Evolutionary conservation across 495 filamentous ascomycete species (phyloP).

Genomic region (Diplogelasinospora grovesii): DNA sequence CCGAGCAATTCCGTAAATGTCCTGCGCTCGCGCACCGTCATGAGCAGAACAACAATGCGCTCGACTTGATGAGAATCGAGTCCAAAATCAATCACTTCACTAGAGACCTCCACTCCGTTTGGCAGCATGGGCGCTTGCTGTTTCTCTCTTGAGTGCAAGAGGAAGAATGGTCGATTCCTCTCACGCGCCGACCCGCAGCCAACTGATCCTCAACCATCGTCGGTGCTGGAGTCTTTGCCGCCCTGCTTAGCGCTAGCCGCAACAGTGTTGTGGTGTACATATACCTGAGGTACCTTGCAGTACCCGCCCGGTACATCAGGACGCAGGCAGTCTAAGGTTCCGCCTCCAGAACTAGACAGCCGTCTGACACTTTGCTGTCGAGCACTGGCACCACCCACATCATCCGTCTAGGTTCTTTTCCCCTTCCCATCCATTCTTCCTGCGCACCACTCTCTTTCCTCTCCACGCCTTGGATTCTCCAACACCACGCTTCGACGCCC

Average conservation of each 20-base stretch:
- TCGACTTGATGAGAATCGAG: too few relatives aligned
- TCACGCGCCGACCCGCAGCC: not conserved
- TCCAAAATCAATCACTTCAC: too few relatives aligned
- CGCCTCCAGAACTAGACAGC: constrained; percentile 14
- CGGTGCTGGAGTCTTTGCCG: constrained; percentile 7
- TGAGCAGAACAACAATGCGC: too few relatives aligned
- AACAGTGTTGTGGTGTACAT: constrained; percentile 4
- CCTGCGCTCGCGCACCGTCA: too few relatives aligned
- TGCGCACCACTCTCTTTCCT: constrained; percentile 15
- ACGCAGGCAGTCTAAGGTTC: constrained; percentile 7
- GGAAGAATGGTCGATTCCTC: not conserved
- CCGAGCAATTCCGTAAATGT: too few relatives aligned
- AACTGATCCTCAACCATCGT: too few relatives aligned
- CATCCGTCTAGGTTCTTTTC: constrained; percentile 21
- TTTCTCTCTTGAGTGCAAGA: too few relatives aligned
- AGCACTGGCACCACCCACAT: constrained; percentile 10
- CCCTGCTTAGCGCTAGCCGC: constrained; percentile 21
- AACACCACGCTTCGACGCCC: constrained; percentile 2
- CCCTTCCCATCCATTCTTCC: constrained; percentile 17
- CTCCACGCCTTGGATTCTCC: constrained; percentile 8
- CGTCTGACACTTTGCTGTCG: constrained; percentile 15
- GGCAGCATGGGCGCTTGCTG: too few relatives aligned
- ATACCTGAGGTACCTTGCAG: constrained; percentile 12
- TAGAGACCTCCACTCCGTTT: too few relatives aligned
- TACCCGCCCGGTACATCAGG: constrained; percentile 13